phyloP scores from a whole-genome alignment of 345 rosid genomes.

The Toxicodendron radicans region DNA sequence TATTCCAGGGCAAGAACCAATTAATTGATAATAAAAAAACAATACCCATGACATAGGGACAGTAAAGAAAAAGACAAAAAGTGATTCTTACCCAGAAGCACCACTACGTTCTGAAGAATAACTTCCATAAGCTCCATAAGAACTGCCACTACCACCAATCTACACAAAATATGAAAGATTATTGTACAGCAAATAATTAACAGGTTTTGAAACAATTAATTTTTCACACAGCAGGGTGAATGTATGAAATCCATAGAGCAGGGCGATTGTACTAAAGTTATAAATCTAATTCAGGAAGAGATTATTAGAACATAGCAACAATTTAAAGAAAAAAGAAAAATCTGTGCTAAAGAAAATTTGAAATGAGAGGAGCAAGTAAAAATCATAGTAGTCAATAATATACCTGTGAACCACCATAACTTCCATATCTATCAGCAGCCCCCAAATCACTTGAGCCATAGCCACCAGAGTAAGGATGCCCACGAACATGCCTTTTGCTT shows the following conservation, averaged over 20 bases:
- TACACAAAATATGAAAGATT: constrained; percentile 32
- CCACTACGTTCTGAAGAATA: constrained; percentile 78
- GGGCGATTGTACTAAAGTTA: not conserved
- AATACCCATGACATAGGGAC: not conserved
- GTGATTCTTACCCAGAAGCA: constrained; percentile 71
- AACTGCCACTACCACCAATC: constrained; percentile 71
- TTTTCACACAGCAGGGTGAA: not conserved
- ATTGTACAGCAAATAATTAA: constrained; percentile 8
- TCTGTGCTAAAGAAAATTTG: too few species aligned
- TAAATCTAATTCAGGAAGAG: not conserved
- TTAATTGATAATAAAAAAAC: not conserved
- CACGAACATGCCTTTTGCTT: constrained; percentile 71
- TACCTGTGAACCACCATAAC: constrained; percentile 79
- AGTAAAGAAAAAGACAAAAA: constrained; percentile 2
- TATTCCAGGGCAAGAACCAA: not conserved
- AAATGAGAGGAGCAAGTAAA: too few species aligned
- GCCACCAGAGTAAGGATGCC: constrained; percentile 69
- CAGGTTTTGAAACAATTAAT: not conserved
- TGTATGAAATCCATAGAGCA: not conserved
- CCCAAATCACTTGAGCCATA: constrained; percentile 68
- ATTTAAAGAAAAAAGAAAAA: not conserved
- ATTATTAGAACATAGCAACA: not conserved
- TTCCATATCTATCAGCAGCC: constrained; percentile 62
- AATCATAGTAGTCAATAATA: not conserved
- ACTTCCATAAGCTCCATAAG: constrained; percentile 84